phyloP scores from a whole-genome alignment of 176 grass and related monocot genomes.

The Tuctoria greenei region DNA sequence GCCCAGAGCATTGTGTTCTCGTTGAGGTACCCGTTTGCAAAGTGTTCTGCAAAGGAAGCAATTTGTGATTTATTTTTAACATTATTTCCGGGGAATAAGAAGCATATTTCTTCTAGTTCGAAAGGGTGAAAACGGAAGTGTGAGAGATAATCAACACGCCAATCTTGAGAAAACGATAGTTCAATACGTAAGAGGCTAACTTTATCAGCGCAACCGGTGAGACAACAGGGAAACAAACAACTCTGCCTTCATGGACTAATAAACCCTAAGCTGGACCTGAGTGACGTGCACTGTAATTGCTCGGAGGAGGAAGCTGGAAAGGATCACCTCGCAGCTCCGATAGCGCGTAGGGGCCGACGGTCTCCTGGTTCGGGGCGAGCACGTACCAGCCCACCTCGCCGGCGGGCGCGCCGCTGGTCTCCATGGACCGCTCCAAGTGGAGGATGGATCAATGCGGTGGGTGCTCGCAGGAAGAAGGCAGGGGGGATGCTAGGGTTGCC shows the following conservation, averaged over 20 bases:
- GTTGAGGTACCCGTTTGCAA: conserved; percentile 60
- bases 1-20: conserved; percentile 78
- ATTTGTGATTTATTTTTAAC: not conserved
- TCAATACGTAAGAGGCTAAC: not conserved
- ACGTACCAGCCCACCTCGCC: conserved; percentile 75
- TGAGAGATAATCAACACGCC: not conserved
- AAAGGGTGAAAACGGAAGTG: not conserved
- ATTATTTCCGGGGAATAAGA: not conserved
- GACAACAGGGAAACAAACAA: not conserved
- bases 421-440: conserved; percentile 58
- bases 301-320: not conserved
- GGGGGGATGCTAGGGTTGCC: not conserved
- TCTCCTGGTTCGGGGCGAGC: conserved; percentile 79
- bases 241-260: not conserved
- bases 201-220: not conserved
- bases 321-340: conserved; percentile 65
- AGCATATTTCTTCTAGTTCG: conserved; percentile 18
- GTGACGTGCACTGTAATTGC: too few species aligned
- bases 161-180: too few species aligned
- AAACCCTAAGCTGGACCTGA: conserved; percentile 27
- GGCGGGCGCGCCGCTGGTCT: conserved; percentile 9
- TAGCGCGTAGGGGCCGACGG: conserved; percentile 73
- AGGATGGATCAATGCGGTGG: conserved; percentile 7
- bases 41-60: conserved; percentile 60
- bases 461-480: not conserved